Evolutionary conservation across 2,329 filamentous ascomycete genomes (phyloP).

Genomic region (Penicillium corylophilum): DNA sequence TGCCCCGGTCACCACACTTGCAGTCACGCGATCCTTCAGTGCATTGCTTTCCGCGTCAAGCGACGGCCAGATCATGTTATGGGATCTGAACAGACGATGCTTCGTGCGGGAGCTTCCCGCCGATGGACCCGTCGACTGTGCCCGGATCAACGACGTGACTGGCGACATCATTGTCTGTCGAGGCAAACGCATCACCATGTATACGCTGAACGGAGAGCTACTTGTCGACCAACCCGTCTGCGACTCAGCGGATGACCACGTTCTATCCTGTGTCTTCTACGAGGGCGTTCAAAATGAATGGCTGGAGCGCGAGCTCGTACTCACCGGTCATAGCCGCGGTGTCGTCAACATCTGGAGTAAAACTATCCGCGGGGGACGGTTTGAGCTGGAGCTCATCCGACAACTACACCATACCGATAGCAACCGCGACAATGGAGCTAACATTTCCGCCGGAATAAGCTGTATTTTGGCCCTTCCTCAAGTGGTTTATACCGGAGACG

Average conservation of each 20-base stretch:
- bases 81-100: constrained; percentile 88
- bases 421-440: constrained; percentile 59
- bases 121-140: constrained; percentile 60
- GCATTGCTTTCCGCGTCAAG: constrained; percentile 79
- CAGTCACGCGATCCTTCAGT: constrained; percentile 83
- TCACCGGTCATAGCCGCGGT: constrained; percentile 83
- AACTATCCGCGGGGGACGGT: constrained; percentile 60
- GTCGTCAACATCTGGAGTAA: constrained; percentile 73
- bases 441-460: constrained; percentile 68
- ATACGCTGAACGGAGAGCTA: constrained; percentile 82
- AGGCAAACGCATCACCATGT: constrained; percentile 71
- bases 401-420: constrained; percentile 76
- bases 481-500: constrained; percentile 89
- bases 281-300: constrained; percentile 89
- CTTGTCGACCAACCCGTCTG: constrained; percentile 82
- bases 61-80: constrained; percentile 81
- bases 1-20: constrained; percentile 75
- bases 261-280: constrained; percentile 86
- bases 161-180: constrained; percentile 87
- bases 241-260: constrained; percentile 67
- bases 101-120: constrained; percentile 74
- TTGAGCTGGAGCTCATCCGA: constrained; percentile 75
- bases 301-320: constrained; percentile 80
- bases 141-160: constrained; percentile 83
- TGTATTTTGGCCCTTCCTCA: constrained; percentile 81